These are phyloP conservation scores for Ustilago cynodontis DNA, from an alignment of 1,284 basidiomycete genomes.

Conservation along the genomic window DNA sequence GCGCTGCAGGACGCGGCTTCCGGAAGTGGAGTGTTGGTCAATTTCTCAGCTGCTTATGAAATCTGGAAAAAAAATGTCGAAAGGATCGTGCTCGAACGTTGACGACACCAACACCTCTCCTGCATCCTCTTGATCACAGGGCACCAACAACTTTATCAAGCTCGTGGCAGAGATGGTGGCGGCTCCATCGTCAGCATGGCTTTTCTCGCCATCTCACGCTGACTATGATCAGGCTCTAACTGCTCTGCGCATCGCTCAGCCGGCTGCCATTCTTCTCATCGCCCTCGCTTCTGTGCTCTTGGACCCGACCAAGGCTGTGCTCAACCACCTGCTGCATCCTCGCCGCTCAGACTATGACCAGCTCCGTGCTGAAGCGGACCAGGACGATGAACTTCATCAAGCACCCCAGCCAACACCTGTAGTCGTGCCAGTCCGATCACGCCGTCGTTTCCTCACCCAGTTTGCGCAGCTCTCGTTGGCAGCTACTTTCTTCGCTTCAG, in stretches of 20 bases:
- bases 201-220: conserved; percentile 16
- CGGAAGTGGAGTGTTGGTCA: conserved; percentile 1
- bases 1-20: neutral
- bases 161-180: neutral
- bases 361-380: conserved; percentile 29
- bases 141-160: neutral
- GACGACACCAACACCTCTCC: neutral
- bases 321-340: conserved; percentile 23
- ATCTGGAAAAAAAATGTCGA: neutral
- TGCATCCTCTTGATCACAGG: neutral
- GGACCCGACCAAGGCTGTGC: conserved; percentile 28
- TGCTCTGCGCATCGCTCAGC: conserved; percentile 49
- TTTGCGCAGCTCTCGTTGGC: conserved; percentile 46
- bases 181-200: conserved; percentile 11
- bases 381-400: conserved; percentile 19
- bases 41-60: neutral
- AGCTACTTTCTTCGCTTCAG: conserved; percentile 57
- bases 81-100: neutral
- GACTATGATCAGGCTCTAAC: conserved; percentile 36
- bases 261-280: conserved; percentile 45
- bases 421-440: conserved; percentile 59
- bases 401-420: conserved; percentile 58
- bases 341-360: conserved; percentile 40
- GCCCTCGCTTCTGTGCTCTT: conserved; percentile 41
- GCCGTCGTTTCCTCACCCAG: conserved; percentile 55